A percentile compares a stretch with the other conserved stretches of the same genome.
phyloP scores from a whole-genome alignment of 805 yeast species.

The Candida xyloterini region DNA sequence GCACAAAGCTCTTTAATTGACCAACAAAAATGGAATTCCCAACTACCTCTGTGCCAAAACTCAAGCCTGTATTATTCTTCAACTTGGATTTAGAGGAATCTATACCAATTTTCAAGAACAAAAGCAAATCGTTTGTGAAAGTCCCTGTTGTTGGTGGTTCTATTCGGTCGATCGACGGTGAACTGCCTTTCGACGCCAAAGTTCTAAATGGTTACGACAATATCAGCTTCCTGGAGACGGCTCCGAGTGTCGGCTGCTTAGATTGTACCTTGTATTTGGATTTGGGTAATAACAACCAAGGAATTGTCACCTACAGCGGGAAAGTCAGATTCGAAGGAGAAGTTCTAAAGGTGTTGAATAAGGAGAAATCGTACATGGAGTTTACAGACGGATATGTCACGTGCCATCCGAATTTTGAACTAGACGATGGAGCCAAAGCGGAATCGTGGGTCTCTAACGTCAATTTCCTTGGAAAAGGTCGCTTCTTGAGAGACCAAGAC shows the following conservation, averaged over 20 bases:
- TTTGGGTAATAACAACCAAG: conserved; percentile 33
- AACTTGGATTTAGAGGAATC: conserved; percentile 37
- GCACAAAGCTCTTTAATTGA: not conserved
- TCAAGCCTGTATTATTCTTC: conserved; percentile 38
- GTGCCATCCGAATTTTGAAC: conserved; percentile 42
- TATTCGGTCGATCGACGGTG: conserved; percentile 35
- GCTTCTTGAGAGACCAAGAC: conserved; percentile 47
- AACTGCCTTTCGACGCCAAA: conserved; percentile 38
- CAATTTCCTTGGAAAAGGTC: conserved; percentile 56
- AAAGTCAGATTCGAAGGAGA: conserved; percentile 39
- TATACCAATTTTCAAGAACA: conserved; percentile 26
- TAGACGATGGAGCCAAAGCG: conserved; percentile 41
- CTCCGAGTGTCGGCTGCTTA: conserved; percentile 32
- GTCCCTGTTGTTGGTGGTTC: conserved; percentile 37
- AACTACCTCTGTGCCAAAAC: conserved; percentile 21
- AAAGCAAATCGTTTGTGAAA: conserved; percentile 25
- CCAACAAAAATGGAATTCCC: conserved; percentile 11
- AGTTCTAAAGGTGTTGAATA: conserved; percentile 36
- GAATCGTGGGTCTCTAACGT: conserved; percentile 51
- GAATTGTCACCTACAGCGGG: conserved; percentile 48
- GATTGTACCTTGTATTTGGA: conserved; percentile 49
- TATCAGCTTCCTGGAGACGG: conserved; percentile 35
- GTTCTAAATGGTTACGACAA: conserved; percentile 47
- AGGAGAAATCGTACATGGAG: conserved; percentile 30
- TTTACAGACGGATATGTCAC: conserved; percentile 50